phyloP scores from a whole-genome alignment of 768 basidiomycete genomes.

The Boletus edulis region DNA sequence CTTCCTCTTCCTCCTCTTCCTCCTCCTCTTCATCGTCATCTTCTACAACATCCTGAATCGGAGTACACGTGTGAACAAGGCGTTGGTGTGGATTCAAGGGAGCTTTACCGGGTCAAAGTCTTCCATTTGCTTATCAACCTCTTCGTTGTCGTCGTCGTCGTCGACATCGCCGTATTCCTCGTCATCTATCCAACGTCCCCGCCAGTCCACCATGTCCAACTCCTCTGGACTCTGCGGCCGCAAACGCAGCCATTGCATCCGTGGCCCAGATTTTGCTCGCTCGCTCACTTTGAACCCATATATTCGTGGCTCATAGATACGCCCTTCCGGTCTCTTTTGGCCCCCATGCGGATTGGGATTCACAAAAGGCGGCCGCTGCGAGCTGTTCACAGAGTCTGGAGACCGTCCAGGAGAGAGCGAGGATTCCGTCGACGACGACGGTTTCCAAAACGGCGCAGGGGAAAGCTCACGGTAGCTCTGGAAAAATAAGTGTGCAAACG shows the following conservation, averaged over 20 bases:
- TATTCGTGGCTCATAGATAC: slow-evolving; percentile 88
- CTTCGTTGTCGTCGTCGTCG: slow-evolving; percentile 42
- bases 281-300: slow-evolving; percentile 99
- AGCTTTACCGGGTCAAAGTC: slow-evolving; percentile 75
- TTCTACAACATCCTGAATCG: slow-evolving; percentile 47
- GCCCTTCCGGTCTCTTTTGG: slow-evolving; percentile 83
- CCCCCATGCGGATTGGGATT: slow-evolving; percentile 91
- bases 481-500: slow-evolving; percentile 98
- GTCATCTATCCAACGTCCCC: slow-evolving; percentile 83
- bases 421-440: slow-evolving; percentile 49
- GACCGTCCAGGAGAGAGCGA: slow-evolving; percentile 56
- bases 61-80: slow-evolving; percentile 9
- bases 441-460: slow-evolving; percentile 89
- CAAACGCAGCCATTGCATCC: slow-evolving; percentile 95
- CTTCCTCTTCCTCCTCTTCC: slow-evolving; percentile 37
- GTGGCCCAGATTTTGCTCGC: slow-evolving; percentile 88
- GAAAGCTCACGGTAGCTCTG: slow-evolving; percentile 96
- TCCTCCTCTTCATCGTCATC: slow-evolving; percentile 62
- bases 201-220: slow-evolving; percentile 85
- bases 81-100: not conserved
- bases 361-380: slow-evolving; percentile 57
- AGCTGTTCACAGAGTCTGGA: slow-evolving; percentile 49
- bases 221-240: slow-evolving; percentile 79
- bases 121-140: slow-evolving; percentile 74
- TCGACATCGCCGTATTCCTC: slow-evolving; percentile 72